A percentile compares a stretch with the other conserved stretches of the same genome.
phyloP scores from a whole-genome alignment of 2,329 filamentous ascomycete genomes.

The Trichoderma polysporum region DNA sequence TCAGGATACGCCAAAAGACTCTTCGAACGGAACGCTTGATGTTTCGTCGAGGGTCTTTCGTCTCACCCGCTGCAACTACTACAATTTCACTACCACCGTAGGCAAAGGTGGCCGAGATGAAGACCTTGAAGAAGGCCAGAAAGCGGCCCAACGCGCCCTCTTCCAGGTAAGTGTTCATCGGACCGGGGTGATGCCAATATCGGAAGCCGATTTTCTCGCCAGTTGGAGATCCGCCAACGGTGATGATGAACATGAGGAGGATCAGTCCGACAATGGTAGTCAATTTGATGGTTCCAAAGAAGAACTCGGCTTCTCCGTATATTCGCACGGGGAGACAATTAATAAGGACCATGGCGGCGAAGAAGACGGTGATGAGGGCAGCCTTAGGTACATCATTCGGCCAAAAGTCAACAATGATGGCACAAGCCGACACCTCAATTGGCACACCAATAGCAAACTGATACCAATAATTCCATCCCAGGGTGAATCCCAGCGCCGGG shows the following conservation, averaged over 20 bases:
- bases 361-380: constrained; percentile 40
- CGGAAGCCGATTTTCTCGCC: constrained; percentile 46
- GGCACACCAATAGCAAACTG: constrained; percentile 50
- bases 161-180: constrained; percentile 43
- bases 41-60: constrained; percentile 37
- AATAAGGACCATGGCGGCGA: constrained; percentile 38
- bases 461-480: constrained; percentile 55
- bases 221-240: constrained; percentile 46
- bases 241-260: constrained; percentile 50
- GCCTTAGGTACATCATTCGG: constrained; percentile 30
- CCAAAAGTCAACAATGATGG: constrained; percentile 50
- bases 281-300: constrained; percentile 49
- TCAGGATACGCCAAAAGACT: constrained; percentile 37
- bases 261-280: constrained; percentile 50
- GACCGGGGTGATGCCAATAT: constrained; percentile 45
- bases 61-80: constrained; percentile 39
- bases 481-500: constrained; percentile 45
- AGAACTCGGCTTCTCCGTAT: constrained; percentile 56
- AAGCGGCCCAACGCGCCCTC: constrained; percentile 41
- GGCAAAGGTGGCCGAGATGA: constrained; percentile 49
- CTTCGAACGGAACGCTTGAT: constrained; percentile 37
- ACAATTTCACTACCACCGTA: constrained; percentile 46
- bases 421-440: constrained; percentile 47
- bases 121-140: constrained; percentile 45
- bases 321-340: constrained; percentile 43